These are phyloP conservation scores for Sugiyamaella xylanicola DNA, from an alignment of 1,139 yeast genomes.

Conservation along the genomic window DNA sequence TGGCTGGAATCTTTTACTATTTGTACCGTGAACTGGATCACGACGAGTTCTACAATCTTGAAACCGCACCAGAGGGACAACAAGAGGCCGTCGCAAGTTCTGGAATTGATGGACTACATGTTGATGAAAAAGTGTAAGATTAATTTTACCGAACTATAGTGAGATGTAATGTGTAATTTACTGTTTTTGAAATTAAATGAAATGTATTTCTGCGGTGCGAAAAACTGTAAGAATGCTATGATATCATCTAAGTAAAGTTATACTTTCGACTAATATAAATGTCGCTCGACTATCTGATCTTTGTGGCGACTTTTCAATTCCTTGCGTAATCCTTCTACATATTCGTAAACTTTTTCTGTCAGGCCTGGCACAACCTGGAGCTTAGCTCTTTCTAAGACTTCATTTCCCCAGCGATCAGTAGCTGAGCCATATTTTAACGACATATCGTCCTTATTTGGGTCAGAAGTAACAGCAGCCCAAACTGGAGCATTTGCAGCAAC, in stretches of 20 bases:
- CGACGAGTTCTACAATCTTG: conserved; percentile 30
- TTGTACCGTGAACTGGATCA: conserved; percentile 56
- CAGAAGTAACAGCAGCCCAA: conserved; percentile 55
- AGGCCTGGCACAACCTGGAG: conserved; percentile 54
- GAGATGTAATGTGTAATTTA: neutral
- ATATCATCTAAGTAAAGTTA: neutral
- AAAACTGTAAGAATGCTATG: too few species aligned
- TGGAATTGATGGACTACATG: neutral
- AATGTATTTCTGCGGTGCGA: too few species aligned
- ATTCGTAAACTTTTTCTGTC: conserved; percentile 60
- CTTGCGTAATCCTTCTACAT: conserved; percentile 54
- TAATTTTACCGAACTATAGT: too few species aligned
- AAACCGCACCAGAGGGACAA: too few species aligned
- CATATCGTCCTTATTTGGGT: conserved; percentile 51
- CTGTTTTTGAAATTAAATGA: too few species aligned
- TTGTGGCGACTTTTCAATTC: conserved; percentile 73
- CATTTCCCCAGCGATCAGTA: conserved; percentile 62
- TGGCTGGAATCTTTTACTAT: conserved; percentile 63
- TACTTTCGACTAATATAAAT: conserved; percentile 28
- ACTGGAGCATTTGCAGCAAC: conserved; percentile 87
- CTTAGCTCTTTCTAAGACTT: conserved; percentile 56
- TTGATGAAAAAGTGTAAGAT: conserved; percentile 7
- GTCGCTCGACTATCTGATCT: conserved; percentile 60
- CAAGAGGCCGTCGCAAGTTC: conserved; percentile 3
- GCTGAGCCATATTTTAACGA: conserved; percentile 75